Evolutionary conservation across 176 grass and related monocot species (phyloP), one percentile per base, ranked within the genome.

Genomic region (Eleusine coracana): DNA sequence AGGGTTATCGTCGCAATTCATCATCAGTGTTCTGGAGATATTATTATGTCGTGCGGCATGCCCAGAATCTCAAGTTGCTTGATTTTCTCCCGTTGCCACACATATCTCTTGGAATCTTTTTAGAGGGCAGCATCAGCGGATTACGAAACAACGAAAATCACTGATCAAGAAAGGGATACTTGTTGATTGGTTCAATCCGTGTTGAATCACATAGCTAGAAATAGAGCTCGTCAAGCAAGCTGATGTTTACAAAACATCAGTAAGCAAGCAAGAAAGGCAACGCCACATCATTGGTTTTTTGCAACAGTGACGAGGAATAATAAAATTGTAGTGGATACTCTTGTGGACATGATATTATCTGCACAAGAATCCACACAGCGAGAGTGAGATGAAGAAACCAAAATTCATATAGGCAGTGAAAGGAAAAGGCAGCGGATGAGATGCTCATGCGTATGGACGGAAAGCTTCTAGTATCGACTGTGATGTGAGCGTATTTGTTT

Each of bases 1-100:
- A 83, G 84, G 88, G 25, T 64, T 28, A 83, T 75, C 60, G 75
- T 75, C 60, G 41, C 88, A 79, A 55, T 70, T 83, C 83, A 42
- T 70, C 80, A 58, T 42, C 11, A 25, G 16, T 29, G 20, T 29
- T 58, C 27, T 29, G 55, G n/a, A 83, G 68, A 78, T 78, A 77
- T 39, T 70, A 68, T 77, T 70, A 60, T 77, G 72, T n/a, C 40
- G 44, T n/a, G 29, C 21, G 37, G 8, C 23, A n/a, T 25, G 50
- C 28, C 17, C 34, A 17, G 80, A 80, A 70, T 66, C 83, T 73
- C 34, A 50, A 20, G 58, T 48, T 44, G 29, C 29, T 60, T 75
- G 50, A 17, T 75, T 29, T 63, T 61, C 31, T 3, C 40, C 66
- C 58, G 1, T 12, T 25, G 74, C 40, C 21, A 27, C 56, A 79